phyloP scores from a whole-genome alignment of 1,284 basidiomycete genomes.

The Fomes fomentarius region DNA sequence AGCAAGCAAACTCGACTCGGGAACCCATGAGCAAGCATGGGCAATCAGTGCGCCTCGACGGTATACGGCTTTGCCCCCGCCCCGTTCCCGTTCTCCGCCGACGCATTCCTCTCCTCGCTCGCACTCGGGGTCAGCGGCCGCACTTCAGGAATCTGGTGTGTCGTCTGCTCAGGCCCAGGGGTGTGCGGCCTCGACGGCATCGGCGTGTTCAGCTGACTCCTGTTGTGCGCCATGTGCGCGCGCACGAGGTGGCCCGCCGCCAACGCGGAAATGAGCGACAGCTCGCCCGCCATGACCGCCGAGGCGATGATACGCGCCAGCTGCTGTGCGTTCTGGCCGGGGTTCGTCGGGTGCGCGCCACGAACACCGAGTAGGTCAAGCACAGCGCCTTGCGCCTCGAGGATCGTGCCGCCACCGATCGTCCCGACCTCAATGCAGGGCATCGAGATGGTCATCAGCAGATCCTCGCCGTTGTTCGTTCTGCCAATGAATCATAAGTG shows the following conservation, averaged over 20 bases:
- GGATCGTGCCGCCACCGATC: constrained; percentile 93
- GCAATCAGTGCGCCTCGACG: constrained; percentile 20
- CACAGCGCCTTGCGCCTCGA: constrained; percentile 87
- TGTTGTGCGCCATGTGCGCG: constrained; percentile 88
- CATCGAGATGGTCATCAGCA: constrained; percentile 93
- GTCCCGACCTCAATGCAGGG: constrained; percentile 97
- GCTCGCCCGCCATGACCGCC: constrained; percentile 93
- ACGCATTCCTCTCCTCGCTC: constrained; percentile 5
- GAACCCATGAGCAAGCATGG: background rate
- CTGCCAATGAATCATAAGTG: constrained; percentile 39
- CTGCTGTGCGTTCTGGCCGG: constrained; percentile 86
- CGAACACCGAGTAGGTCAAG: constrained; percentile 91
- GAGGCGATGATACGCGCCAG: constrained; percentile 88
- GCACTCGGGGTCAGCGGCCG: background rate
- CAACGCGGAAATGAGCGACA: constrained; percentile 86
- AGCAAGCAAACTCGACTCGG: constrained; percentile 2
- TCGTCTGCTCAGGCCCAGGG: constrained; percentile 41
- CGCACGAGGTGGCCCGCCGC: constrained; percentile 91
- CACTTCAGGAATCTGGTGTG: constrained; percentile 3
- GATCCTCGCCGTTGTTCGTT: constrained; percentile 87
- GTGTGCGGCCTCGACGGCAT: constrained; percentile 66
- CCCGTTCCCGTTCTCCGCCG: too few relatives aligned
- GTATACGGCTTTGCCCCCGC: constrained; percentile 8
- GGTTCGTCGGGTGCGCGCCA: constrained; percentile 82
- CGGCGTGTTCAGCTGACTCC: constrained; percentile 72